These are phyloP conservation scores for Stentor roeselii DNA, from an alignment of 73 alveolate genomes.

Conservation along the genomic window DNA sequence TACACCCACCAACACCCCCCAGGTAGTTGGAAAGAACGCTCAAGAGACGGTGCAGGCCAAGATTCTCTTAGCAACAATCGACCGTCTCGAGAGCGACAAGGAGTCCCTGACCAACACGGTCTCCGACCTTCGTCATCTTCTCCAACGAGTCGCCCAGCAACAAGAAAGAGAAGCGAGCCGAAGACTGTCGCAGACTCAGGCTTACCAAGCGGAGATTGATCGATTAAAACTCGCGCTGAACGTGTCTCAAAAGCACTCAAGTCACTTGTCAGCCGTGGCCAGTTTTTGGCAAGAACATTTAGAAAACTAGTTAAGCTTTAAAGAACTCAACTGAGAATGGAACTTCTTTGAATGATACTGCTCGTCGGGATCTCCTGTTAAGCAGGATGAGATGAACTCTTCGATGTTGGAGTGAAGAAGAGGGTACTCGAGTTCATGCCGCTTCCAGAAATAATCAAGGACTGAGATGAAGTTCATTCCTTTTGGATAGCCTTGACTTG, in stretches of 20 bases:
- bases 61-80: neutral
- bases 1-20: neutral
- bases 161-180: constrained; percentile 13
- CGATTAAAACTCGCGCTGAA: neutral
- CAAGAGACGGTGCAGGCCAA: constrained; percentile 21
- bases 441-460: too few relatives aligned
- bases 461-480: too few relatives aligned
- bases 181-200: neutral
- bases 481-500: too few relatives aligned
- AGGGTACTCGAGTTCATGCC: too few relatives aligned
- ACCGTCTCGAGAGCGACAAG: constrained; percentile 6
- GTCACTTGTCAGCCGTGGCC: neutral
- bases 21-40: neutral
- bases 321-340: too few relatives aligned
- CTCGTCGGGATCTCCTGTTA: too few relatives aligned
- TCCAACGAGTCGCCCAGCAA: constrained; percentile 14
- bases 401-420: too few relatives aligned
- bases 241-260: neutral
- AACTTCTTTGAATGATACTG: too few relatives aligned
- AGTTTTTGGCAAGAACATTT: constrained; percentile 4
- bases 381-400: too few relatives aligned
- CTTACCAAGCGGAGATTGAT: neutral
- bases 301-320: neutral
- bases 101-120: neutral
- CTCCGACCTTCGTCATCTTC: constrained; percentile 10